phyloP scores from a whole-genome alignment of 2,329 filamentous ascomycete genomes.

The Fusarium newnesense region DNA sequence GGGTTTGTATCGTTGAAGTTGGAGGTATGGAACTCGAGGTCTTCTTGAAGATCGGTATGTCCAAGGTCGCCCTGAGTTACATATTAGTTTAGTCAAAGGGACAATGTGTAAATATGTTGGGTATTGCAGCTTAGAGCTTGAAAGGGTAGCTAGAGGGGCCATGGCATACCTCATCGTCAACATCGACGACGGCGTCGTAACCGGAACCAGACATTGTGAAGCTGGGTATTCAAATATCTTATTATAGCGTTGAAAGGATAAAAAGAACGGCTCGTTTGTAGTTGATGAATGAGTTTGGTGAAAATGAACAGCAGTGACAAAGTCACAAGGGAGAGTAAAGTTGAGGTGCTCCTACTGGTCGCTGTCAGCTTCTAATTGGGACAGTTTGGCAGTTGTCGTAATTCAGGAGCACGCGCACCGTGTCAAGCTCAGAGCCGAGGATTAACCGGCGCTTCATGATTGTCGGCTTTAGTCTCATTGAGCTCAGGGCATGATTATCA shows the following conservation, averaged over 20 bases:
- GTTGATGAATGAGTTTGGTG: not conserved
- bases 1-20: conserved; percentile 74
- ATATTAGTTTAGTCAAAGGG: conserved; percentile 12
- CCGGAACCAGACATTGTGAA: conserved; percentile 79
- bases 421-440: conserved; percentile 31
- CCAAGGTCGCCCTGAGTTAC: conserved; percentile 85
- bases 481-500: conserved; percentile 11
- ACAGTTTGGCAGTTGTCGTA: conserved; percentile 49
- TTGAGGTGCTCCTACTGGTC: conserved; percentile 20
- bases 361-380: conserved; percentile 39
- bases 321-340: conserved; percentile 25
- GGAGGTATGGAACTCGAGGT: conserved; percentile 98
- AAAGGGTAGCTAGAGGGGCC: conserved; percentile 11
- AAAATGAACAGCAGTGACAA: conserved; percentile 2
- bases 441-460: conserved; percentile 37
- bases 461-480: not conserved
- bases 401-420: conserved; percentile 43
- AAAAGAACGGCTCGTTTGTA: not conserved
- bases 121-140: conserved; percentile 9
- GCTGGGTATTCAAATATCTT: not conserved
- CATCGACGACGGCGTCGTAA: conserved; percentile 97
- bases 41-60: conserved; percentile 97
- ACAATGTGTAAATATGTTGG: not conserved
- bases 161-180: conserved; percentile 84
- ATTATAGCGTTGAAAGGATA: not conserved